A percentile compares a stretch with the other conserved stretches of the same genome.
These are phyloP conservation scores for Nitzschia inconspicua DNA, from an alignment of 108 stramenopile genomes.

Conservation along the genomic window DNA sequence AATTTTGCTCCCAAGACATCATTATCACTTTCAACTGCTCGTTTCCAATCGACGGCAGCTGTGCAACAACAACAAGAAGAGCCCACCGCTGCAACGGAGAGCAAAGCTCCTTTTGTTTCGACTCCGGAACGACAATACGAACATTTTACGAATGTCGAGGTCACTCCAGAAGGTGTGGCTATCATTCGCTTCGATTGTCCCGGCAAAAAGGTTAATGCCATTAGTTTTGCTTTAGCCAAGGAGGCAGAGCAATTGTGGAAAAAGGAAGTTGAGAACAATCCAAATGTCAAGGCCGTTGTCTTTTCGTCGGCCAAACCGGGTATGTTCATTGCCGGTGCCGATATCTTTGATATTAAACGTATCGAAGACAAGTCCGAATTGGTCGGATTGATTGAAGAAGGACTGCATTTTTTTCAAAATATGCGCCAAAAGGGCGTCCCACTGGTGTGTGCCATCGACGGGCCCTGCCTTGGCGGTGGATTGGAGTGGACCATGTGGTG, in stretches of 20 bases:
- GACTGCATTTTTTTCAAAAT: constrained; percentile 75
- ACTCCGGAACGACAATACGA: constrained; percentile 75
- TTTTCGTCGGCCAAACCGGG: constrained; percentile 94
- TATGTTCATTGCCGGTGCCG: constrained; percentile 99
- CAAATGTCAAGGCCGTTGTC: constrained; percentile 87
- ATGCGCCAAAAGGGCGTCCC: constrained; percentile 81
- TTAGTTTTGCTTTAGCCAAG: constrained; percentile 78
- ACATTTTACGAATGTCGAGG: constrained; percentile 79
- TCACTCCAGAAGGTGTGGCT: constrained; percentile 81
- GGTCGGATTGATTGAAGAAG: constrained; percentile 78
- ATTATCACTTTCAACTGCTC: not conserved
- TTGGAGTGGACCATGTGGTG: constrained; percentile 99
- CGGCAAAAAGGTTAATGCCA: constrained; percentile 92
- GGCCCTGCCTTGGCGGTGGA: constrained; percentile 97
- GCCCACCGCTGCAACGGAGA: not conserved
- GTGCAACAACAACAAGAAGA: constrained; percentile 5
- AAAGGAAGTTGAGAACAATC: constrained; percentile 59
- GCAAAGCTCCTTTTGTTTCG: constrained; percentile 38
- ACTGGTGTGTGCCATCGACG: constrained; percentile 95
- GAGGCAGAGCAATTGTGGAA: constrained; percentile 88
- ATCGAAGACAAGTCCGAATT: constrained; percentile 80
- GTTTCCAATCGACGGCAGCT: constrained; percentile 23
- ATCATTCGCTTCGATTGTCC: constrained; percentile 92
- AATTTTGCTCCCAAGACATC: constrained; percentile 86
- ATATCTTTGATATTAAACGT: constrained; percentile 89